Conservation (phyloP, 1,284 basidiomycete species). For the Moniliophthora roreri region DNA sequence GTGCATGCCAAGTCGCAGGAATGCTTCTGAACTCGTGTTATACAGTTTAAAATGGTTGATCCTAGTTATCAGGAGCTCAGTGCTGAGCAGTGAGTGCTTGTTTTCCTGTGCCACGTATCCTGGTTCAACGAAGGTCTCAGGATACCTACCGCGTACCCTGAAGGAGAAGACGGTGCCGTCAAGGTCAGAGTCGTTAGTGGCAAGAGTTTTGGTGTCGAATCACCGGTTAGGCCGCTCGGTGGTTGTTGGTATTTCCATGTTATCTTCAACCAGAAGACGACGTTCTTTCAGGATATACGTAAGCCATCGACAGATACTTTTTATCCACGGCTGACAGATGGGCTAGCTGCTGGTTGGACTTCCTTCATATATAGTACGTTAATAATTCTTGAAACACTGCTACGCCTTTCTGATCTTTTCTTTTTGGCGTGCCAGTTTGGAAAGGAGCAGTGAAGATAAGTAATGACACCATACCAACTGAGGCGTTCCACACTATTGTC, state of each 20-base stretch:
- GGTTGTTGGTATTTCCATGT: slow-evolving; percentile 95
- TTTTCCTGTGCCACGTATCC: background rate
- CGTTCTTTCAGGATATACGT: slow-evolving; percentile 86
- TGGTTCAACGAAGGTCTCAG: slow-evolving; percentile 32
- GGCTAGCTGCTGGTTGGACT: slow-evolving; percentile 74
- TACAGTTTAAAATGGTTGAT: slow-evolving; percentile 80
- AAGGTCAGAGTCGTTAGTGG: slow-evolving; percentile 89
- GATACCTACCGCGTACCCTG: slow-evolving; percentile 73
- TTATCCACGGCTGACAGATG: background rate
- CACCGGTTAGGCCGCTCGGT: slow-evolving; percentile 86
- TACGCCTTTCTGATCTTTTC: background rate
- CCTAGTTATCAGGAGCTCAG: slow-evolving; percentile 78
- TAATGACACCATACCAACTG: slow-evolving; percentile 46
- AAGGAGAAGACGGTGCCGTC: slow-evolving; percentile 68
- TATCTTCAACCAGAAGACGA: slow-evolving; percentile 63
- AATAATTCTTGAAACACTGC: background rate
- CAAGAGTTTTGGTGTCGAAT: slow-evolving; percentile 81
- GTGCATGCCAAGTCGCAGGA: background rate
- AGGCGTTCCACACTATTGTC: slow-evolving; percentile 77
- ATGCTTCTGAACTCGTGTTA: slow-evolving; percentile 24
- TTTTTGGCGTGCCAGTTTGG: slow-evolving; percentile 45
- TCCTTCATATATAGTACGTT: slow-evolving; percentile 76
- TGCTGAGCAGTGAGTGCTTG: slow-evolving; percentile 55
- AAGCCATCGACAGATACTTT: slow-evolving; percentile 28
- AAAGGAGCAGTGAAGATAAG: slow-evolving; percentile 67